Evolutionary conservation across 2,329 filamentous ascomycete genomes (phyloP), one percentile per base, ranked within the genome.

Genomic region (Cyphellophora europaea): DNA sequence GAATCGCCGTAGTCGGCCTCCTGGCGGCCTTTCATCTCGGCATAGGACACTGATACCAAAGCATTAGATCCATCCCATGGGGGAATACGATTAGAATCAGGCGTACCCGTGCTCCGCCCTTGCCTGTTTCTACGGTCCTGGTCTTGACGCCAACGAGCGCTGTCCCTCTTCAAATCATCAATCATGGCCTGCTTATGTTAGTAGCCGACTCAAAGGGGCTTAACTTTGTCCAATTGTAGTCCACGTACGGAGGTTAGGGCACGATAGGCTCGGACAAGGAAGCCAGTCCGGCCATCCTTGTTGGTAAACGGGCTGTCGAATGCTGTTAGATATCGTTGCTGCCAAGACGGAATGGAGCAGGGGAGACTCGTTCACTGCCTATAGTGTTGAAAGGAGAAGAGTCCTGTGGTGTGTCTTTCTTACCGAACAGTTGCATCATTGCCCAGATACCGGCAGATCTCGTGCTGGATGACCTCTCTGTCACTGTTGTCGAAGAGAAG

Each of bases 371-470:
- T n/a, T n/a, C n/a, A n/a, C n/a, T n/a, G n/a, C n/a, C n/a, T n/a
- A n/a, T n/a, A n/a, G n/a, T n/a, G n/a, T n/a, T n/a, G n/a, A n/a
- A n/a, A n/a, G n/a, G n/a, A n/a, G n/a, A n/a, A n/a, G n/a, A 30
- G 27, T 30, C 27, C 27, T 30, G 18, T 16, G 27, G 15, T 12
- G 10, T 30, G 10, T 12, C 13, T 29, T 13, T 5, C 15, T 30
- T n/a, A 11, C 30, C 15, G 30, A 14, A 32, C 30, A 84, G 71
- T 47, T 49, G 82, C 82, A 67, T 88, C 82, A 58, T 85, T 85
- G 53, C 82, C 82, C 49, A 88, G 71, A 57, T 86, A 88, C 55
- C 82, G 80, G 66, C 82, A 87, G 48, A 88, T 85, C 57, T 88
- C 82, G 55, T 81, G 79, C 44, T 83, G 84, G 61, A 88, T 86